phyloP scores from a whole-genome alignment of 495 filamentous ascomycete genomes.

The Xylaria telfairii region DNA sequence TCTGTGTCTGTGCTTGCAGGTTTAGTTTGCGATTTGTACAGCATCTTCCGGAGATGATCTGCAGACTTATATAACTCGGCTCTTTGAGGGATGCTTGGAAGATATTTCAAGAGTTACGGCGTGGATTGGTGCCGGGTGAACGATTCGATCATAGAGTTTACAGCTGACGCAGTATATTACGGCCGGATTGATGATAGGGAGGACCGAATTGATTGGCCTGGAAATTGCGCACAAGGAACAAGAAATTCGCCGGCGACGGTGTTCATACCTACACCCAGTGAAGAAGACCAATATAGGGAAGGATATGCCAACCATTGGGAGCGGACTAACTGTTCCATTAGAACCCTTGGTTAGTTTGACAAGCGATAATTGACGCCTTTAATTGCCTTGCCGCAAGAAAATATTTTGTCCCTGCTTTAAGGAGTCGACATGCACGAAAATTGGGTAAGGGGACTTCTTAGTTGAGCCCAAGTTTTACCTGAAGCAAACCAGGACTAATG shows the following conservation, averaged over 20 bases:
- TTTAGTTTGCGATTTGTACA: background rate
- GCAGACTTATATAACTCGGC: background rate
- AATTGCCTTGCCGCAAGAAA: background rate
- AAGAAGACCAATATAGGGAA: background rate
- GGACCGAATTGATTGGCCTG: background rate
- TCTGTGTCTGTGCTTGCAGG: background rate
- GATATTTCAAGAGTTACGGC: background rate
- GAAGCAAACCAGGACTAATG: background rate
- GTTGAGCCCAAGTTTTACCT: too few relatives aligned
- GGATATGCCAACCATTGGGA: background rate
- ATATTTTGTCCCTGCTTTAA: background rate
- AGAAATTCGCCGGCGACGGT: background rate
- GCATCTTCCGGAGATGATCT: background rate
- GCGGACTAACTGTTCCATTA: background rate
- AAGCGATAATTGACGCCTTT: background rate
- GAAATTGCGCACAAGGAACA: background rate
- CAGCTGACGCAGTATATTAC: background rate
- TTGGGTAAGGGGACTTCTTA: background rate
- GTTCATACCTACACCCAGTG: background rate
- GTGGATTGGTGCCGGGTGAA: background rate
- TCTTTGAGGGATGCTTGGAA: background rate
- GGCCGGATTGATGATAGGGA: background rate
- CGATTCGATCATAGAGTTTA: background rate
- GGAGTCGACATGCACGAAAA: background rate
- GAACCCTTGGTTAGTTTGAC: background rate